Evolutionary conservation across 2,329 filamentous ascomycete genomes (phyloP).

Genomic region (Xylaria polymorpha): DNA sequence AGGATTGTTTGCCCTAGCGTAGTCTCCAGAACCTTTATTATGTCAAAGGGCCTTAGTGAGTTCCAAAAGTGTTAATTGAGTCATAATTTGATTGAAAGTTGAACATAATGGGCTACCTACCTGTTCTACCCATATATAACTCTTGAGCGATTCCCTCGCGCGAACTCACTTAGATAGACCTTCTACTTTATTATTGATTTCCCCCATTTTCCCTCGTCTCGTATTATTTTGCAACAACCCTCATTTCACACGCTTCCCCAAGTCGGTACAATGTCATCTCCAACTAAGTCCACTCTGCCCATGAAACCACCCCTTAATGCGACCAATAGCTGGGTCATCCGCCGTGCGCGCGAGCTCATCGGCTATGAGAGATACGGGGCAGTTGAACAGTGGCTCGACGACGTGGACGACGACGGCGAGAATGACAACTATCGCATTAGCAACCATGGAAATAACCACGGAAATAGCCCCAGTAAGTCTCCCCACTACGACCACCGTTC

Average conservation of each 20-base stretch:
- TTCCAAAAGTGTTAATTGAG: background rate
- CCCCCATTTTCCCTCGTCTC: background rate
- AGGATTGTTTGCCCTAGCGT: conserved; percentile 8
- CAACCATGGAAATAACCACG: background rate
- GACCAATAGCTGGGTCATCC: conserved; percentile 26
- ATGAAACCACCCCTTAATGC: conserved; percentile 2
- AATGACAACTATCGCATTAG: background rate
- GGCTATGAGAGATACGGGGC: background rate
- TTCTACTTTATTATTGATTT: background rate
- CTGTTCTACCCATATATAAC: background rate
- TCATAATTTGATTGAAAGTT: background rate
- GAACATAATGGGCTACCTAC: background rate
- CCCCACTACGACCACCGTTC: background rate
- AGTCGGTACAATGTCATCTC: conserved; percentile 8
- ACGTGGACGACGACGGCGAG: background rate
- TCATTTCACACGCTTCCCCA: background rate
- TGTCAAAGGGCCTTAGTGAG: background rate
- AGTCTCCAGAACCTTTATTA: background rate
- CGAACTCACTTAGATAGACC: background rate
- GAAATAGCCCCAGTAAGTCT: background rate
- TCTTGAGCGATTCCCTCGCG: background rate
- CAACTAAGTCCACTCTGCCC: background rate
- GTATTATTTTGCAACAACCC: background rate
- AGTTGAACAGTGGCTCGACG: background rate
- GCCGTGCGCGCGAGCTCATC: conserved; percentile 20